These are phyloP conservation scores for Suhomyces emberorum DNA, from an alignment of 805 yeast species.

Conservation along the genomic window DNA sequence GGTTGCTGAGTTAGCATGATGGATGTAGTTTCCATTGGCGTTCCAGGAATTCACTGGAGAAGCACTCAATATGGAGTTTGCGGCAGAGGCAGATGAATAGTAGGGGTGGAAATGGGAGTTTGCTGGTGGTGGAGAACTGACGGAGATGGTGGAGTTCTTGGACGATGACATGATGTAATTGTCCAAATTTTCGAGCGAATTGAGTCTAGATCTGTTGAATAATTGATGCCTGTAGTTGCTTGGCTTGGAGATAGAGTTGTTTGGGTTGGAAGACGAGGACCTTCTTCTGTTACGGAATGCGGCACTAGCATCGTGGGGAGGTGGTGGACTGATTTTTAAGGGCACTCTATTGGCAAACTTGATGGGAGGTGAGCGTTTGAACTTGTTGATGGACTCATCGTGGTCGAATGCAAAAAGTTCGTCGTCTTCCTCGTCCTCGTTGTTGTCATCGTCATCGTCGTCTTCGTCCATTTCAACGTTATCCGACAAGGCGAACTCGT, in stretches of 20 bases:
- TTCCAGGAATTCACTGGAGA: constrained; percentile 25
- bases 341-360: constrained; percentile 44
- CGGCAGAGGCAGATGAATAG: constrained; percentile 8
- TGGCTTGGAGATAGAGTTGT: constrained; percentile 13
- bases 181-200: constrained; percentile 41
- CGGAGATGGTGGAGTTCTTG: constrained; percentile 30
- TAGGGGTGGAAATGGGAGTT: constrained; percentile 4
- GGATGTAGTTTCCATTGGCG: constrained; percentile 14
- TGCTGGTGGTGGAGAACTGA: constrained; percentile 33
- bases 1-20: constrained; percentile 8
- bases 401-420: constrained; percentile 27
- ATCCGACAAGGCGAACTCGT: constrained; percentile 27
- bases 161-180: constrained; percentile 42
- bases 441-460: constrained; percentile 33
- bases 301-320: constrained; percentile 13
- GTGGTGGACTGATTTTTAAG: constrained; percentile 37
- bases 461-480: constrained; percentile 36
- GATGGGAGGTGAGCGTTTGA: constrained; percentile 30
- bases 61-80: constrained; percentile 15
- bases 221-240: constrained; percentile 27
- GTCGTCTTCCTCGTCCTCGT: constrained; percentile 20
- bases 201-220: constrained; percentile 38
- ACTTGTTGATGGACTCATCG: constrained; percentile 13
- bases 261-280: constrained; percentile 25
- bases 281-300: constrained; percentile 20